Conservation (phyloP, 495 filamentous ascomycete genomes). For the Lindgomyces ingoldianus region DNA sequence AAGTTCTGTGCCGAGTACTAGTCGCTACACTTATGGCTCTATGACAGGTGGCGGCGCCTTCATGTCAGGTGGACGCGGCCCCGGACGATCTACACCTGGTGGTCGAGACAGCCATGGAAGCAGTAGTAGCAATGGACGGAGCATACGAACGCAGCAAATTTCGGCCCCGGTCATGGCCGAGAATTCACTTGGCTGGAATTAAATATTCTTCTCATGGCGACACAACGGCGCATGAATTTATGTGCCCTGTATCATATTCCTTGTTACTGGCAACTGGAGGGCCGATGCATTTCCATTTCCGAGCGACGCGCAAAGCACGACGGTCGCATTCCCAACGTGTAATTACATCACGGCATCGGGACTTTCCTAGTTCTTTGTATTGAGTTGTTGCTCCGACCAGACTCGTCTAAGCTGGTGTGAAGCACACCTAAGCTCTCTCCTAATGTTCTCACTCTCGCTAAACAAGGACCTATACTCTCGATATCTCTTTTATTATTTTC, state of each 20-base stretch:
- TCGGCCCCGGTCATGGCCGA: constrained; percentile 90
- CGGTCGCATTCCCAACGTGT: constrained; percentile 3
- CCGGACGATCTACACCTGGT: constrained; percentile 44
- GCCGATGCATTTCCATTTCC: neutral
- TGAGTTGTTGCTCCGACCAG: constrained; percentile 1
- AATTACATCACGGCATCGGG: constrained; percentile 5
- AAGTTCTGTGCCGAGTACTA: constrained; percentile 58
- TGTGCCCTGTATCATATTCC: constrained; percentile 38
- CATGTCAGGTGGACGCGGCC: constrained; percentile 49
- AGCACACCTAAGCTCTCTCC: neutral
- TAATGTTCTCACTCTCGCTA: constrained; percentile 38
- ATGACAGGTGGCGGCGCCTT: constrained; percentile 55
- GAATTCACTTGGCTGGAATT: constrained; percentile 99
- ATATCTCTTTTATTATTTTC: constrained; percentile 32
- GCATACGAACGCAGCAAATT: constrained; percentile 64
- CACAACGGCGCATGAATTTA: constrained; percentile 16
- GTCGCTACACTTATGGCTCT: constrained; percentile 52
- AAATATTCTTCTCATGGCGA: constrained; percentile 12
- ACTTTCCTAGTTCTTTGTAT: neutral
- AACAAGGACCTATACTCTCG: constrained; percentile 12
- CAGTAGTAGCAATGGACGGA: constrained; percentile 60
- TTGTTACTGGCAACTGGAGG: neutral
- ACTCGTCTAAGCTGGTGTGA: constrained; percentile 21
- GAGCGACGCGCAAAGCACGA: neutral
- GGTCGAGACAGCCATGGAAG: constrained; percentile 65